Evolutionary conservation across 495 filamentous ascomycete genomes (phyloP), one percentile per base, ranked within the genome.

Genomic region (Aspergillus sparsus): DNA sequence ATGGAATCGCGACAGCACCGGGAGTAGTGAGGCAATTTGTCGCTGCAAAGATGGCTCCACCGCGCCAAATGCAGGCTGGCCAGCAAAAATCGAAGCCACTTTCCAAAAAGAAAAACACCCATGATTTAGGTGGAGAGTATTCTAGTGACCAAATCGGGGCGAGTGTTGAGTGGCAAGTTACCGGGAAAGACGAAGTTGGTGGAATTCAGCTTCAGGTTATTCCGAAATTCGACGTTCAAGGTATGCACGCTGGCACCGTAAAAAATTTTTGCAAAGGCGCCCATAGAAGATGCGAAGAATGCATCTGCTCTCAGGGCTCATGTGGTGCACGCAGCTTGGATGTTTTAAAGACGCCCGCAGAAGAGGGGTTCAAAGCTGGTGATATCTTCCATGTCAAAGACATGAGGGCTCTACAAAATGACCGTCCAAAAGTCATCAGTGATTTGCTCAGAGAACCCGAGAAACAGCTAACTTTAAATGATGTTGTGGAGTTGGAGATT

Each of bases 1-100:
- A 54, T 34, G 51, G 51, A 9, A 54, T 54, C 31, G 51, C 51
- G 1, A 39, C 37, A 5, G 21, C 34, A 3, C 51, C 51, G 10
- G 51, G 51, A 2, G 16, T 54, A 27, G 51, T 54, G 33, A 32
- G 51, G 13, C 51, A 54, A 39, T 54, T 54, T 41, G 51, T 54
- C 21, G 51, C 51, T 37, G 41, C 37, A 18, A 49, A 27, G 5
- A 49, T 49, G 45, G 45, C 45, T 1, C 45, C 45, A 27, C 45
- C 45, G n/a, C n/a, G 9, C 45, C 45, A 49, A 18, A 21, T 16
- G n/a, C 18, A 49, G n/a, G 3, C 18, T 6, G 18, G 21, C 16
- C 45, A 18, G 18, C 15, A 27, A 49, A 27, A 15, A 49, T 18
- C 45, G 12, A n/a, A 49, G 12, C n/a, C 45, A 7, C 45, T 4